Conservation (phyloP, 106 monocot species). For the Cymbidium sinense region DNA sequence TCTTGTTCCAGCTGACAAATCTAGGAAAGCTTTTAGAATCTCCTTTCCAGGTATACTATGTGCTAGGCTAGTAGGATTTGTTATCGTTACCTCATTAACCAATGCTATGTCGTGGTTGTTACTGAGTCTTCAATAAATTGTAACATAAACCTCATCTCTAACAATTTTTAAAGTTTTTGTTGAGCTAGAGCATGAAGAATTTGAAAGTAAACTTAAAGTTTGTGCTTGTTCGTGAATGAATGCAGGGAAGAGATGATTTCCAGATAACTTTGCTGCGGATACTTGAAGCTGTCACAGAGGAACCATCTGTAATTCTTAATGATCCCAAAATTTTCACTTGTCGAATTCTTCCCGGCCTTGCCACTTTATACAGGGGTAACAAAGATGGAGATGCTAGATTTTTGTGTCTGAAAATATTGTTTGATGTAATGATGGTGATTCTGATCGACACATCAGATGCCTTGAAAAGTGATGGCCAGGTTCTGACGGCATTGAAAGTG, state of each 20-base stretch:
- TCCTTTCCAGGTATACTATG: constrained; percentile 63
- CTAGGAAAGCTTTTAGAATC: constrained; percentile 73
- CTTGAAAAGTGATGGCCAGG: constrained; percentile 19
- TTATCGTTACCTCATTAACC: not conserved
- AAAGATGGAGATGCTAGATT: constrained; percentile 96
- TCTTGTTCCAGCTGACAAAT: constrained; percentile 72
- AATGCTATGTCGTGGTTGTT: not conserved
- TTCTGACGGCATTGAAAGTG: constrained; percentile 36
- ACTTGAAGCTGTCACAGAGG: constrained; percentile 75
- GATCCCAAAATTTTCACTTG: constrained; percentile 52
- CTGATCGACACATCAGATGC: constrained; percentile 31
- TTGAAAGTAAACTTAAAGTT: not conserved
- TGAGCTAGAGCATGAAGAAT: no score
- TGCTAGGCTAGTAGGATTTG: not conserved
- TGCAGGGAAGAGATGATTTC: constrained; percentile 95
- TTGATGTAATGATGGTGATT: constrained; percentile 71
- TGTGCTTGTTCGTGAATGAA: constrained; percentile 1
- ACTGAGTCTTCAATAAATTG: not conserved
- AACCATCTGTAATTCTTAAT: constrained; percentile 49
- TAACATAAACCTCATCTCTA: not conserved
- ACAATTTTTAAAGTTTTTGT: no score
- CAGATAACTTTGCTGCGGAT: constrained; percentile 80
- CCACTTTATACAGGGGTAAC: constrained; percentile 77
- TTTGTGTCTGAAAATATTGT: constrained; percentile 85
- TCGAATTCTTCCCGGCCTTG: constrained; percentile 71